Evolutionary conservation across 2,329 filamentous ascomycete species (phyloP).

Genomic region (Aspergillus costaricaensis): DNA sequence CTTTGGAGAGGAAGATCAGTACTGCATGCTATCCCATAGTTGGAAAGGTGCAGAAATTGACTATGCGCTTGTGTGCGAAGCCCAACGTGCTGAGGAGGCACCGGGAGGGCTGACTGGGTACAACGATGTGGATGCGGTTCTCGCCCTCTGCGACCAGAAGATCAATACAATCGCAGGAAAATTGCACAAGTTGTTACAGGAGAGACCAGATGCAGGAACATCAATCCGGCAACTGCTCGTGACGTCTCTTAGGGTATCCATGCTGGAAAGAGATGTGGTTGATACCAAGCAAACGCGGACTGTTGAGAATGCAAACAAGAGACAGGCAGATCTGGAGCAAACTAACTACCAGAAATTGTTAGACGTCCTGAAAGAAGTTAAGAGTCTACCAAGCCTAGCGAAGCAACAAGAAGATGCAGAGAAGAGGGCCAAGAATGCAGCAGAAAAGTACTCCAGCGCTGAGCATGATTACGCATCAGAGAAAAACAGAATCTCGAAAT

Average conservation of each 20-base stretch:
- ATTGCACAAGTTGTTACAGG: neutral
- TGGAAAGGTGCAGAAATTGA: conserved; percentile 39
- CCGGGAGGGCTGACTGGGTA: neutral
- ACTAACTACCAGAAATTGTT: neutral
- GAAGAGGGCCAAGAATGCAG: neutral
- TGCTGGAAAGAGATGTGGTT: neutral
- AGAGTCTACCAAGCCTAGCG: neutral
- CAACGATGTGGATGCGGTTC: conserved; percentile 4
- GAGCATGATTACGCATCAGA: neutral
- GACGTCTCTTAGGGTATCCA: neutral
- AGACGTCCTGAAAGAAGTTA: neutral
- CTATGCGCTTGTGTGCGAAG: conserved; percentile 30
- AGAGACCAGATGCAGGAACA: neutral
- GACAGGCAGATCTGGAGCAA: neutral
- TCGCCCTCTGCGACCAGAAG: neutral
- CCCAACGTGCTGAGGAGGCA: conserved; percentile 7
- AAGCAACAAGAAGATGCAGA: neutral
- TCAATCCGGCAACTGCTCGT: neutral
- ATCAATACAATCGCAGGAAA: neutral
- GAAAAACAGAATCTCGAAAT: neutral
- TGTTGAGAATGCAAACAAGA: neutral
- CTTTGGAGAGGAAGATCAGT: conserved; percentile 31
- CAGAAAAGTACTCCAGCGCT: neutral
- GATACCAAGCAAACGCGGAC: neutral
- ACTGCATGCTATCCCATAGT: conserved; percentile 40